Evolutionary conservation across 2,329 filamentous ascomycete genomes (phyloP).

Genomic region (Pseudocercospora eumusae): DNA sequence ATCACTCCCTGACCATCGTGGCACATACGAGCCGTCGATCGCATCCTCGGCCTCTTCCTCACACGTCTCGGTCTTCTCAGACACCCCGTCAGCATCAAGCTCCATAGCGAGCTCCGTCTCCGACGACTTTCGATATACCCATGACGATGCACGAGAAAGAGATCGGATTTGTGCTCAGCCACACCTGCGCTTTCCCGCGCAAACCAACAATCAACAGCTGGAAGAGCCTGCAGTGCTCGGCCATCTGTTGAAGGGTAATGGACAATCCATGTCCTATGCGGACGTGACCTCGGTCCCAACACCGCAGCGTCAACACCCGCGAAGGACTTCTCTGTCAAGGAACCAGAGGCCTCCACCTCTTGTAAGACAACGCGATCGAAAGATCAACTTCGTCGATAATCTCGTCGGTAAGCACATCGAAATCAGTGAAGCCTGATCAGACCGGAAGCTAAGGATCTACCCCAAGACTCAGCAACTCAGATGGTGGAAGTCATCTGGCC

Average conservation of each 20-base stretch:
- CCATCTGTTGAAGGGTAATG: slow-evolving; percentile 19
- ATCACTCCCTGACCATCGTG: slow-evolving; percentile 40
- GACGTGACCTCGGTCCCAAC: slow-evolving; percentile 54
- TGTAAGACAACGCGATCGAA: slow-evolving; percentile 84
- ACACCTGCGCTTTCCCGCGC: slow-evolving; percentile 23
- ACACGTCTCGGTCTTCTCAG: slow-evolving; percentile 75
- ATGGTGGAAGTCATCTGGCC: slow-evolving; percentile 98
- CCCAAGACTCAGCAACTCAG: slow-evolving; percentile 88
- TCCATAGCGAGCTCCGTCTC: slow-evolving; percentile 63
- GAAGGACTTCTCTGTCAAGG: slow-evolving; percentile 57
- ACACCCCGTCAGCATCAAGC: slow-evolving; percentile 49
- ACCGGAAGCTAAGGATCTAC: slow-evolving; percentile 40
- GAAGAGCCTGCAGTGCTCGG: slow-evolving; percentile 15
- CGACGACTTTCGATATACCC: slow-evolving; percentile 56
- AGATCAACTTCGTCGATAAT: slow-evolving; percentile 92
- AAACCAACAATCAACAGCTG: slow-evolving; percentile 15
- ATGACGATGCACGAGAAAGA: slow-evolving; percentile 35
- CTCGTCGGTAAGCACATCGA: slow-evolving; percentile 82
- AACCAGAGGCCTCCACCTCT: slow-evolving; percentile 66
- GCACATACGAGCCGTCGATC: slow-evolving; percentile 68
- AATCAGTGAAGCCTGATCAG: slow-evolving; percentile 24
- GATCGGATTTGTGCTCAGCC: slow-evolving; percentile 29
- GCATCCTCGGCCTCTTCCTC: slow-evolving; percentile 76
- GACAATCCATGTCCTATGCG: slow-evolving; percentile 35
- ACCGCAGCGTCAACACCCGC: slow-evolving; percentile 65